Conservation (phyloP, 106 monocot genomes). For the Xerophyta viscosa region DNA sequence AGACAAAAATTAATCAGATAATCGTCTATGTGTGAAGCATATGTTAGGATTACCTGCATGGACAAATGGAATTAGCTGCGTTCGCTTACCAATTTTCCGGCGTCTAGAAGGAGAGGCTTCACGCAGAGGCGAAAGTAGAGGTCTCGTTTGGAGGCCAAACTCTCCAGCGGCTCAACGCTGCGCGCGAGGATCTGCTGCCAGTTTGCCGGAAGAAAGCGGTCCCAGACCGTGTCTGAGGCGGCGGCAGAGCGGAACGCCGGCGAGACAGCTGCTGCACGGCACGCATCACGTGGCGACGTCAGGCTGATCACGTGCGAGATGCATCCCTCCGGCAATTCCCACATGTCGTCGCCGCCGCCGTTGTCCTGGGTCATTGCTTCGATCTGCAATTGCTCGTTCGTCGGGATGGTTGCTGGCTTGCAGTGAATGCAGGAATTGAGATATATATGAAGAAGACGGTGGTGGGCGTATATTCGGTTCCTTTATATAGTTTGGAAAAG, state of each 20-base stretch:
- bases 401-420: too few species aligned
- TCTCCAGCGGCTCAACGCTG: slow-evolving; percentile 13
- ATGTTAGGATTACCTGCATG: too few species aligned
- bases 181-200: slow-evolving; percentile 21
- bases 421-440: too few species aligned
- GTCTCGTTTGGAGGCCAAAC: slow-evolving; percentile 25
- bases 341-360: background rate
- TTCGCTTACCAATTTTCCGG: background rate
- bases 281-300: slow-evolving; percentile 37
- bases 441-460: too few species aligned
- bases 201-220: slow-evolving; percentile 35
- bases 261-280: slow-evolving; percentile 28
- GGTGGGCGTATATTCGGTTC: too few species aligned
- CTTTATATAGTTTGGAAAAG: background rate
- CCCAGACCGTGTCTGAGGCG: slow-evolving; percentile 37
- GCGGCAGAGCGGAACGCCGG: slow-evolving; percentile 24
- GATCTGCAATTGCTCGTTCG: too few species aligned
- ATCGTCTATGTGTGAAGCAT: too few species aligned
- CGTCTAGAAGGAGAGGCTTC: slow-evolving; percentile 15
- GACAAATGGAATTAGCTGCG: too few species aligned
- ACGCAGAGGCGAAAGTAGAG: slow-evolving; percentile 44
- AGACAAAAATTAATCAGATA: too few species aligned
- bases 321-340: slow-evolving; percentile 29
- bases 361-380: too few species aligned
- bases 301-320: slow-evolving; percentile 31